Evolutionary conservation across 2,329 filamentous ascomycete genomes (phyloP).

Genomic region (Teratosphaeria viscida): DNA sequence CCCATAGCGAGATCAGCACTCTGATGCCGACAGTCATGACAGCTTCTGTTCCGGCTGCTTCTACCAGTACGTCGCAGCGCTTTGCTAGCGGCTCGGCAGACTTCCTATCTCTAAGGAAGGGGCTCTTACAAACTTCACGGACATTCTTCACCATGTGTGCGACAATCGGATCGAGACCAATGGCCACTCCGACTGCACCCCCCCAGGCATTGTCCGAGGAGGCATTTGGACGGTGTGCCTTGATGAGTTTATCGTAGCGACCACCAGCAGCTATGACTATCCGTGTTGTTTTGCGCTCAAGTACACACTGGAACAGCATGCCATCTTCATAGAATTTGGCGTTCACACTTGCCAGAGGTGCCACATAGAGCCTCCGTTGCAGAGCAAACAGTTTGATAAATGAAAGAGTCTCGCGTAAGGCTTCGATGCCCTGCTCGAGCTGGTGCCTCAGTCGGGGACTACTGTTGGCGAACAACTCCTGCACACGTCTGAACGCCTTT

Average conservation of each 20-base stretch:
- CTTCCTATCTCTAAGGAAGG: conserved; percentile 10
- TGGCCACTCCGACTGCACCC: conserved; percentile 75
- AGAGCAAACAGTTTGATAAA: conserved; percentile 70
- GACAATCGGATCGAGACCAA: conserved; percentile 76
- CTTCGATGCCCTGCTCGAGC: conserved; percentile 41
- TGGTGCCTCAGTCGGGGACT: conserved; percentile 9
- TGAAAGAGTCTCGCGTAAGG: conserved; percentile 66
- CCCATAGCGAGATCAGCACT: conserved; percentile 69
- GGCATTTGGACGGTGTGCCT: conserved; percentile 51
- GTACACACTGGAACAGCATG: conserved; percentile 80
- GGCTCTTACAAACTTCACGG: conserved; percentile 9
- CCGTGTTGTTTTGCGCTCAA: conserved; percentile 65
- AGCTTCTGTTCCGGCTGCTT: conserved; percentile 61
- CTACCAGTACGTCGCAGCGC: conserved; percentile 73
- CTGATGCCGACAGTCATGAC: conserved; percentile 68
- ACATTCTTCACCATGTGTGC: conserved; percentile 43
- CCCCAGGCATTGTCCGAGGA: conserved; percentile 3
- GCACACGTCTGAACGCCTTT: conserved; percentile 57
- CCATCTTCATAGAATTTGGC: conserved; percentile 83
- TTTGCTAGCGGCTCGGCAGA: conserved; percentile 7
- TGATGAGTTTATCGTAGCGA: conserved; percentile 81
- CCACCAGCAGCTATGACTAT: conserved; percentile 81
- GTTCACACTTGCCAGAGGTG: conserved; percentile 76
- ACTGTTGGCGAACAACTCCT: conserved; percentile 44
- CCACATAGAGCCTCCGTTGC: conserved; percentile 68